Conservation (phyloP, 495 filamentous ascomycete species). For the Hypoxylon lienhwacheense region DNA sequence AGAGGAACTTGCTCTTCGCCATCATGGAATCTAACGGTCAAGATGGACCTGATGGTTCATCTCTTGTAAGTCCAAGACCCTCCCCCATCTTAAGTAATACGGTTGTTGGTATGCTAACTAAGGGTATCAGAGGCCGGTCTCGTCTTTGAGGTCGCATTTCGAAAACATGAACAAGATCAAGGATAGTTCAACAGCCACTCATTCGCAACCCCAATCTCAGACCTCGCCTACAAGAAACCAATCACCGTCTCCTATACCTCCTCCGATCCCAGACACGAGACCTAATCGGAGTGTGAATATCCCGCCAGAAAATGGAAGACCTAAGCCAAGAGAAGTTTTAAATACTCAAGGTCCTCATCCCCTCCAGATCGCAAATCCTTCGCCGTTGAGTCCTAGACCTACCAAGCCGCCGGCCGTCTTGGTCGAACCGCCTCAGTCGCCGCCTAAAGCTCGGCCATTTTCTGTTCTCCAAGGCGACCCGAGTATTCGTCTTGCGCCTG, state of each 20-base stretch:
- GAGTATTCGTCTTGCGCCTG: slow-evolving; percentile 48
- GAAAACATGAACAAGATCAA: slow-evolving; percentile 74
- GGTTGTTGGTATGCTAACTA: slow-evolving; percentile 31
- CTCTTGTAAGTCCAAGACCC: slow-evolving; percentile 56
- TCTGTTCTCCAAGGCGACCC: slow-evolving; percentile 45
- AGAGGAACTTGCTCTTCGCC: slow-evolving; percentile 34
- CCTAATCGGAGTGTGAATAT: slow-evolving; percentile 41
- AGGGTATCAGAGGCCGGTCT: slow-evolving; percentile 70
- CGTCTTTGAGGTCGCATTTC: slow-evolving; percentile 88
- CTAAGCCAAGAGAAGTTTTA: slow-evolving; percentile 36
- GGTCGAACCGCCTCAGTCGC: slow-evolving; percentile 75
- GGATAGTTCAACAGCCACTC: slow-evolving; percentile 34
- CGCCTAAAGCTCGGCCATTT: slow-evolving; percentile 54
- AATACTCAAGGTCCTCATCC: slow-evolving; percentile 28
- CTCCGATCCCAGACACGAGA: slow-evolving; percentile 54
- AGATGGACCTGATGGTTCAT: slow-evolving; percentile 60
- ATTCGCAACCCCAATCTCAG: slow-evolving; percentile 4
- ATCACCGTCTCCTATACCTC: slow-evolving; percentile 52
- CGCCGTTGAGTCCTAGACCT: slow-evolving; percentile 54
- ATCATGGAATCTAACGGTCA: slow-evolving; percentile 46
- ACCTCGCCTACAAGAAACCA: slow-evolving; percentile 38
- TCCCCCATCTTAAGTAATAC: not conserved
- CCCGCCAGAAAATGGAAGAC: slow-evolving; percentile 22
- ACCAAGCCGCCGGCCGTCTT: slow-evolving; percentile 66
- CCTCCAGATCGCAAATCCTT: slow-evolving; percentile 37